Conservation (phyloP, 2,329 filamentous ascomycete genomes). For the Monosporascus cannonballus region DNA sequence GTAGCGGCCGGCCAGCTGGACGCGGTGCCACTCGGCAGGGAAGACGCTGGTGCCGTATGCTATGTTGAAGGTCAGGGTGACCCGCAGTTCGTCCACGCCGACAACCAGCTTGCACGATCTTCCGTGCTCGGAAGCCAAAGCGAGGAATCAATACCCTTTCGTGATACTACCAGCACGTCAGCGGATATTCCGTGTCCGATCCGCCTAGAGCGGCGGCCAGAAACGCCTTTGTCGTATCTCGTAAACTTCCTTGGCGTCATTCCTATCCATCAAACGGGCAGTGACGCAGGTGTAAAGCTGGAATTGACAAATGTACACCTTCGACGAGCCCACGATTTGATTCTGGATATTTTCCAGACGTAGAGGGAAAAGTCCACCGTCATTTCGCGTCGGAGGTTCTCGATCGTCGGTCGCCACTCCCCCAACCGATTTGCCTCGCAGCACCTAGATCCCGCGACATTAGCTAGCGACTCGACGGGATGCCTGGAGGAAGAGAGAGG, state of each 20-base stretch:
- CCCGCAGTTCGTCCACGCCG: constrained; percentile 11
- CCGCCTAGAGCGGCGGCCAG: too few species aligned
- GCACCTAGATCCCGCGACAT: too few species aligned
- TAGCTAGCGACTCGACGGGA: too few species aligned
- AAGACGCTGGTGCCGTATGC: constrained; percentile 20
- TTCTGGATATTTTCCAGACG: neutral
- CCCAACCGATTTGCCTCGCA: too few species aligned
- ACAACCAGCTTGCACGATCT: constrained; percentile 18
- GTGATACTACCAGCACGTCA: too few species aligned
- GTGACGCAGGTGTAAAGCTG: neutral
- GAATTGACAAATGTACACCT: neutral
- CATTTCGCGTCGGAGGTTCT: too few species aligned
- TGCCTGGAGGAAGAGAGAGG: too few species aligned
- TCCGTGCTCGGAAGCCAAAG: constrained; percentile 3
- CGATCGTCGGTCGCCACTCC: too few species aligned
- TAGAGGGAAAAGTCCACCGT: neutral
- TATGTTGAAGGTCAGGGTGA: constrained; percentile 25
- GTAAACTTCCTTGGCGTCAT: neutral
- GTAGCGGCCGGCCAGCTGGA: constrained; percentile 20
- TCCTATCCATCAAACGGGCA: neutral
- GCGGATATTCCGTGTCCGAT: too few species aligned
- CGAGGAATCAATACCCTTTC: too few species aligned
- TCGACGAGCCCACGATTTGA: neutral
- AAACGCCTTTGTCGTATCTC: too few species aligned
- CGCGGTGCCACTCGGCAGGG: constrained; percentile 13